Conservation (phyloP, 208 protist genomes). For the Acanthamoeba divionensis region DNA sequence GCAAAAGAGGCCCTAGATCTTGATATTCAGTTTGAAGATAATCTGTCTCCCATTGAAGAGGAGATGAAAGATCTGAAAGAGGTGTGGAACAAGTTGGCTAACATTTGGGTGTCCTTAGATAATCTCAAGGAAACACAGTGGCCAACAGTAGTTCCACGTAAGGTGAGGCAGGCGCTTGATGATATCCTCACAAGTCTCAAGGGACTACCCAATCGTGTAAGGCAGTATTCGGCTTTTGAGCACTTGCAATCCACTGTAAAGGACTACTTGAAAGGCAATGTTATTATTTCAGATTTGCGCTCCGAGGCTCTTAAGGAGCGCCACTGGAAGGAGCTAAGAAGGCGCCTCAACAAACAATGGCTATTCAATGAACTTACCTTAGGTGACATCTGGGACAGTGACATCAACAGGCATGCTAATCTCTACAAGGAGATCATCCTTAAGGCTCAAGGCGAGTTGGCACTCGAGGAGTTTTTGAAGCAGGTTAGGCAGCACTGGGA, state of each 20-base stretch:
- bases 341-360: constrained; percentile 88
- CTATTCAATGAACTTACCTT: constrained; percentile 87
- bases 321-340: constrained; percentile 87
- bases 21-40: constrained; percentile 59
- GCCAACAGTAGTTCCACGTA: constrained; percentile 89
- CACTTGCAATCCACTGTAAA: constrained; percentile 68
- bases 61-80: constrained; percentile 89
- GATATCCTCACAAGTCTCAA: constrained; percentile 64
- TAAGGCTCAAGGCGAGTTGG: constrained; percentile 86
- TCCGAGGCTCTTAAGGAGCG: constrained; percentile 88
- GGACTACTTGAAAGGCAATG: constrained; percentile 64
- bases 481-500: constrained; percentile 91
- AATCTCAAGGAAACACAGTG: constrained; percentile 88
- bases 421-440: constrained; percentile 79
- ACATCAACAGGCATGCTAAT: constrained; percentile 79
- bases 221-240: constrained; percentile 80
- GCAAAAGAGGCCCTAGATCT: constrained; percentile 76
- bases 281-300: constrained; percentile 59
- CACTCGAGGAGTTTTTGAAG: constrained; percentile 86
- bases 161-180: constrained; percentile 75
- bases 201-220: constrained; percentile 73
- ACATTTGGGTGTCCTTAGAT: constrained; percentile 83
- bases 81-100: constrained; percentile 86
- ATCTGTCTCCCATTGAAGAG: constrained; percentile 78
- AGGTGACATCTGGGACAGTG: constrained; percentile 90